Evolutionary conservation across 345 rosid species (phyloP).

Genomic region (Rubroshorea leprosula): DNA sequence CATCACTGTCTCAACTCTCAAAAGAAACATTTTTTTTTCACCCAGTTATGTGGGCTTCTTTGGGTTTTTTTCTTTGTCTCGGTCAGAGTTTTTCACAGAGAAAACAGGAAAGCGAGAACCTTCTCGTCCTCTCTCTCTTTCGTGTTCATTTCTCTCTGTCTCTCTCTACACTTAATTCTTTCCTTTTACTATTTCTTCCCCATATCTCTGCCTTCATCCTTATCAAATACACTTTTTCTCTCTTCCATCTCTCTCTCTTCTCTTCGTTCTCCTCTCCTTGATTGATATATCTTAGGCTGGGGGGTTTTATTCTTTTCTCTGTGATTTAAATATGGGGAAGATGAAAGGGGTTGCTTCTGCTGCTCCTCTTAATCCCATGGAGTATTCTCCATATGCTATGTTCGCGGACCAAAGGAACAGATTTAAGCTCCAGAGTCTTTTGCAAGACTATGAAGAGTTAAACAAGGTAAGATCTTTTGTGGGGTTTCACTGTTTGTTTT

Average conservation of each 20-base stretch:
- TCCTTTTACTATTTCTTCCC: conserved; percentile 9
- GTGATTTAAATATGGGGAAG: conserved; percentile 42
- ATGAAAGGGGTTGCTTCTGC: conserved; percentile 26
- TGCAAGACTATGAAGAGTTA: conserved; percentile 53
- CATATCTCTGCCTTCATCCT: conserved; percentile 2
- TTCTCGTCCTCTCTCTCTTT: conserved; percentile 14
- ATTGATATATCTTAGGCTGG: too few species aligned
- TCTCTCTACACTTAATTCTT: conserved; percentile 6
- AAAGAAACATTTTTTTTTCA: conserved; percentile 26
- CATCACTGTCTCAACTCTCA: conserved; percentile 46
- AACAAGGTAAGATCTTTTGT: conserved; percentile 36
- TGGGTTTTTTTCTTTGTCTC: conserved; percentile 47
- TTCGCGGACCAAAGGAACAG: conserved; percentile 40
- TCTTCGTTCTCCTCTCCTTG: conserved; percentile 3
- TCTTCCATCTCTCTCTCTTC: conserved; percentile 8
- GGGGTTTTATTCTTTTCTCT: too few species aligned
- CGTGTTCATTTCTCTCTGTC: too few species aligned
- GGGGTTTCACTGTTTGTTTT: conserved; percentile 18
- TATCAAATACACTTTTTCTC: conserved; percentile 7
- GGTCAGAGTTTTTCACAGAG: conserved; percentile 75
- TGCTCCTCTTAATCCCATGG: conserved; percentile 26
- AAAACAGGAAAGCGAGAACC: conserved; percentile 55
- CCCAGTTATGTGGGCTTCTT: conserved; percentile 81
- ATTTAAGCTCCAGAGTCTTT: conserved; percentile 45
- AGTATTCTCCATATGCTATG: conserved; percentile 21